Percentiles rank a stretch among this genome's conserved stretches.
These are phyloP conservation scores for Cryphonectria parasitica DNA, from an alignment of 2,329 filamentous ascomycete species.

Conservation along the genomic window DNA sequence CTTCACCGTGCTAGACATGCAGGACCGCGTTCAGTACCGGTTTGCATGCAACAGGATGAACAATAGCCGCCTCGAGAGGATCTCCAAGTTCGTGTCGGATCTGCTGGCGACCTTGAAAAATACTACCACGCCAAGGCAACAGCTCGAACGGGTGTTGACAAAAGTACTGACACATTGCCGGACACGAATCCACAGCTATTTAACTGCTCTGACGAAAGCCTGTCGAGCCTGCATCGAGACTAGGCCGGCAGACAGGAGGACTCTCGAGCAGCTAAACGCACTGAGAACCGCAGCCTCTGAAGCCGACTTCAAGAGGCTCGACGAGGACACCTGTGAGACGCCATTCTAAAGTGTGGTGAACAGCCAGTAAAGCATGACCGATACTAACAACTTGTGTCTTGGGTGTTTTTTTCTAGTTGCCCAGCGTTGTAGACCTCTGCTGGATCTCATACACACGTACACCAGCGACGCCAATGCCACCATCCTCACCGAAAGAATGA, in stretches of 20 bases:
- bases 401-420: neutral
- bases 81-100: slow-evolving; percentile 5
- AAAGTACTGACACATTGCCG: slow-evolving; percentile 13
- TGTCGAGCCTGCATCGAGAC: neutral
- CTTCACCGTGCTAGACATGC: slow-evolving; percentile 18
- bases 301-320: neutral
- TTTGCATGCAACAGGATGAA: slow-evolving; percentile 23
- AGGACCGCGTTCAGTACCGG: slow-evolving; percentile 17
- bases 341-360: neutral
- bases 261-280: neutral
- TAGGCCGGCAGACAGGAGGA: neutral
- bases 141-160: neutral
- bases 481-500: slow-evolving; percentile 5
- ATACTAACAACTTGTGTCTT: neutral
- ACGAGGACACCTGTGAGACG: neutral
- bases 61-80: neutral
- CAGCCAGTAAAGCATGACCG: neutral
- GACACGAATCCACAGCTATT: neutral
- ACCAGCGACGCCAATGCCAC: neutral
- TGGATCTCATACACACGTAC: slow-evolving; percentile 6
- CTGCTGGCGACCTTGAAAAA: slow-evolving; percentile 2
- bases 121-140: no score
- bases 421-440: neutral
- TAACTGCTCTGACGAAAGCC: neutral
- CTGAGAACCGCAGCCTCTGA: neutral